These are phyloP conservation scores for Backusella australiensis DNA, from an alignment of 192 early-diverging fungal species.

Conservation along the genomic window DNA sequence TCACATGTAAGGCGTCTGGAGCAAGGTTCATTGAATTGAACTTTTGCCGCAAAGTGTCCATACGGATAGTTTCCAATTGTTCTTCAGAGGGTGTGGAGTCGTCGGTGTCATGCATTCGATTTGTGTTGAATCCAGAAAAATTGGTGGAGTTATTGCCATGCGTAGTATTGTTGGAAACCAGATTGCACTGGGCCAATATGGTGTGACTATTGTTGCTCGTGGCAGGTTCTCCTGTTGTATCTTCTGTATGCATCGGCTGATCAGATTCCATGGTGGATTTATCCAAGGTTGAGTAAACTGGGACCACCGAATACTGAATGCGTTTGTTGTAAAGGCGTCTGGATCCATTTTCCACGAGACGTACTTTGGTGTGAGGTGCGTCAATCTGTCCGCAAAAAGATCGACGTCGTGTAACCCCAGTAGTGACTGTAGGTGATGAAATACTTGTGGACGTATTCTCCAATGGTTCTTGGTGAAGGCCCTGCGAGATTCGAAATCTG, in stretches of 20 bases:
- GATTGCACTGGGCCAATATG: neutral
- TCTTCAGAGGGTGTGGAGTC: too few relatives aligned
- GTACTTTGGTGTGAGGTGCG: constrained; percentile 11
- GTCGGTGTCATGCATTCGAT: too few relatives aligned
- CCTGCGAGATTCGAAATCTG: neutral
- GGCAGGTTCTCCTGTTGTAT: neutral
- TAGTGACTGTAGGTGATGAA: neutral
- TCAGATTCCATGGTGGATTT: constrained; percentile 14
- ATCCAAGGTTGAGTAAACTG: neutral
- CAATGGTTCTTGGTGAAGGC: constrained; percentile 13
- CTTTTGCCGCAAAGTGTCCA: too few relatives aligned
- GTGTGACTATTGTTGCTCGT: neutral
- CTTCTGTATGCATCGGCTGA: neutral
- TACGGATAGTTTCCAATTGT: too few relatives aligned
- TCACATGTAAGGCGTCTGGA: too few relatives aligned
- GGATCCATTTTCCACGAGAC: constrained; percentile 20
- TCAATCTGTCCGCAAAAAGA: constrained; percentile 17
- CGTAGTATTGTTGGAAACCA: neutral
- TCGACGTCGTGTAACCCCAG: neutral
- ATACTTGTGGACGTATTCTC: neutral
- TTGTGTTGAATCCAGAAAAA: too few relatives aligned
- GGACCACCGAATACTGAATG: neutral
- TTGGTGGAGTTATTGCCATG: too few relatives aligned
- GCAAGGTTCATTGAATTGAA: too few relatives aligned
- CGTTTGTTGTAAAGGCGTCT: neutral